A percentile compares a stretch with the other conserved stretches of the same genome.
Evolutionary conservation across 129 eudicot species (phyloP).

Genomic region (Escallonia herrerae): DNA sequence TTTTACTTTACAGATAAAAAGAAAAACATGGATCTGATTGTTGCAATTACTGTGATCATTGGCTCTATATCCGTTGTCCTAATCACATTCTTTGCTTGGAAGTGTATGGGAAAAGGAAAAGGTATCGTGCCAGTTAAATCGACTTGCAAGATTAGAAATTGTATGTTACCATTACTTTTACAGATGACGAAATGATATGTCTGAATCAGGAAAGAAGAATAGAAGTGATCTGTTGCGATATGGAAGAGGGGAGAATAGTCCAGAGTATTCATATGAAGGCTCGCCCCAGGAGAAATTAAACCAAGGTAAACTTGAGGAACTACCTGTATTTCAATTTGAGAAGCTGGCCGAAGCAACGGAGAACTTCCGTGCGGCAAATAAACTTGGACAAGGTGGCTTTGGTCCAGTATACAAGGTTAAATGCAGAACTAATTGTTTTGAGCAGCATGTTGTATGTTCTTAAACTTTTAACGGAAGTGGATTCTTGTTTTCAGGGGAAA

Average conservation of each 20-base stretch:
- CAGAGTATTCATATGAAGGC: neutral
- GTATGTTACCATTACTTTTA: neutral
- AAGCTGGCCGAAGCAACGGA: conserved; percentile 27
- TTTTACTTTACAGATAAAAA: neutral
- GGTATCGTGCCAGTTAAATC: neutral
- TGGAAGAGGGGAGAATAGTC: neutral
- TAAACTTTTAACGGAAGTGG: no score
- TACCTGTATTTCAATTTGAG: conserved; percentile 26
- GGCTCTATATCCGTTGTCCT: conserved; percentile 2
- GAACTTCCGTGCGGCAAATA: conserved; percentile 17
- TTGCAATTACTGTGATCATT: neutral
- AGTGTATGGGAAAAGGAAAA: neutral
- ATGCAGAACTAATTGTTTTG: neutral
- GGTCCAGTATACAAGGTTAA: conserved; percentile 39
- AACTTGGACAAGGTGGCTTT: conserved; percentile 42
- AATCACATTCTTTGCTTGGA: neutral
- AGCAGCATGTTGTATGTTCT: no score
- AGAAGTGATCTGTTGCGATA: conserved; percentile 1
- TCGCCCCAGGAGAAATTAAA: neutral
- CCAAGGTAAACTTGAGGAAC: conserved; percentile 17
- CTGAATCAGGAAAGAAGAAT: conserved; percentile 7
- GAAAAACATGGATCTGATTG: neutral
- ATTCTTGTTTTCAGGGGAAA: conserved; percentile 24
- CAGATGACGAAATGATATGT: neutral
- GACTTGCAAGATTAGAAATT: neutral